These are phyloP conservation scores for Penicillium antarcticum DNA, from an alignment of 495 filamentous ascomycete species.

Conservation along the genomic window DNA sequence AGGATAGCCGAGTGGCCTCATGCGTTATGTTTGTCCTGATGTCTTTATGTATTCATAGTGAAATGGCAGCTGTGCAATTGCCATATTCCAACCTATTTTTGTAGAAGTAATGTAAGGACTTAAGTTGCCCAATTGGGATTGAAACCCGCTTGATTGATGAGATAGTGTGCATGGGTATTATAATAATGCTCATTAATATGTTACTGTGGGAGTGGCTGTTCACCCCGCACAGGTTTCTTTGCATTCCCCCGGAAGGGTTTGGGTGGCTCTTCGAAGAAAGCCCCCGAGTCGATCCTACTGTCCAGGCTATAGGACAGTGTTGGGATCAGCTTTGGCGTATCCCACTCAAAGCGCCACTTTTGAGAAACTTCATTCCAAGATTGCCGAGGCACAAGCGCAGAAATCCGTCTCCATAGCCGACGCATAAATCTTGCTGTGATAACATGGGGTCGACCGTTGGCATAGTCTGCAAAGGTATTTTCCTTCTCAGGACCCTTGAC, in stretches of 20 bases:
- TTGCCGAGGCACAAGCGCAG: constrained; percentile 35
- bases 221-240: neutral
- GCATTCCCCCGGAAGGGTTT: neutral
- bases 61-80: neutral
- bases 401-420: constrained; percentile 42
- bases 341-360: constrained; percentile 27
- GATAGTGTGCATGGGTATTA: neutral
- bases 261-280: constrained; percentile 5
- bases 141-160: neutral
- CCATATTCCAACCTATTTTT: neutral
- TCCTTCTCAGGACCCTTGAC: constrained; percentile 32
- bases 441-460: constrained; percentile 33
- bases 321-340: constrained; percentile 14
- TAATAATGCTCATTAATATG: neutral
- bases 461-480: constrained; percentile 29
- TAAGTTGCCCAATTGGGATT: no score
- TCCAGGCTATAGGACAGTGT: constrained; percentile 9
- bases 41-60: constrained; percentile 1
- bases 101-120: no score
- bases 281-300: constrained; percentile 4
- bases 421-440: constrained; percentile 45
- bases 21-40: neutral
- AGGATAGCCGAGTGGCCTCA: neutral
- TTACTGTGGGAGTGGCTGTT: neutral
- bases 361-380: constrained; percentile 13